These are phyloP conservation scores for Sanghuangporus weigelae DNA, from an alignment of 1,284 basidiomycete genomes.

Conservation along the genomic window DNA sequence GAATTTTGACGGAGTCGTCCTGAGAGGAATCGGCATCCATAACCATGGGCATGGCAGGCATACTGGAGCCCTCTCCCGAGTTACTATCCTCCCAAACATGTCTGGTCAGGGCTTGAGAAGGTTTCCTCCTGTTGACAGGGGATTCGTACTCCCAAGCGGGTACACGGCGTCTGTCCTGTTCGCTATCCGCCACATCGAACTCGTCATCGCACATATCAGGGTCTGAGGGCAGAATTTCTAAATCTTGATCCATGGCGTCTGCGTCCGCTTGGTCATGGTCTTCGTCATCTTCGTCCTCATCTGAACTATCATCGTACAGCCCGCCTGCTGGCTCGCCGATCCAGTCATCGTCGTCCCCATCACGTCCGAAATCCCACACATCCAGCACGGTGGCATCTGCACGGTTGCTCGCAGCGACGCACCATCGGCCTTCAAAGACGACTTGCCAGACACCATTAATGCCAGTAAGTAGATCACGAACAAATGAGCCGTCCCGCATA, in stretches of 20 bases:
- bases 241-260: constrained; percentile 71
- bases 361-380: constrained; percentile 81
- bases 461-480: constrained; percentile 82
- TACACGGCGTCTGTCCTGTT: constrained; percentile 20
- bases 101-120: background rate
- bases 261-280: constrained; percentile 49
- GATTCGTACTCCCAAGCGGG: constrained; percentile 9
- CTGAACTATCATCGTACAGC: constrained; percentile 32
- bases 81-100: constrained; percentile 1
- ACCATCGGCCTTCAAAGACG: constrained; percentile 87
- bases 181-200: constrained; percentile 34
- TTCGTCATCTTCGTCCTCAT: constrained; percentile 48
- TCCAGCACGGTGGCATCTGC: constrained; percentile 75
- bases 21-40: constrained; percentile 6
- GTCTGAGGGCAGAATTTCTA: constrained; percentile 44
- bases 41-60: background rate
- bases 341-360: constrained; percentile 53
- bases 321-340: constrained; percentile 46
- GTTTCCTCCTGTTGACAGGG: constrained; percentile 13
- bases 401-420: constrained; percentile 87
- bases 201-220: constrained; percentile 40
- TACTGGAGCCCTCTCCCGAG: background rate
- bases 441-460: constrained; percentile 96
- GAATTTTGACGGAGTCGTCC: background rate
- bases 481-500: constrained; percentile 75